These are phyloP conservation scores for Trifolium repens DNA, from an alignment of 306 rosid species.

Conservation along the genomic window DNA sequence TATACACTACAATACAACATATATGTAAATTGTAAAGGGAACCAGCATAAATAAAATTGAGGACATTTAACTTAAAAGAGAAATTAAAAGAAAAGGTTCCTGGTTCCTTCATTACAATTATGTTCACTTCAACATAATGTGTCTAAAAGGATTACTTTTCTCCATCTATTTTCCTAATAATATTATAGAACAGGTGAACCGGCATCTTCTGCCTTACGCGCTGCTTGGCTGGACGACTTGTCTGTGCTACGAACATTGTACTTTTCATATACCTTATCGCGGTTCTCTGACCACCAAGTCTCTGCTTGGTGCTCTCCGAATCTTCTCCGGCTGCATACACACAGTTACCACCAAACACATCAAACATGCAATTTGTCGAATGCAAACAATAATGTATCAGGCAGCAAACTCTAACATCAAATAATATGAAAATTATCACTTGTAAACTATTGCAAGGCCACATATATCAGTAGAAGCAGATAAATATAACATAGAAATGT, in stretches of 20 bases:
- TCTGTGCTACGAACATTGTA: slow-evolving; percentile 82
- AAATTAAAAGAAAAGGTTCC: slow-evolving; percentile 36
- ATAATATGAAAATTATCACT: background rate
- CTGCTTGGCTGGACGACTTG: slow-evolving; percentile 65
- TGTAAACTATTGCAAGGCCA: background rate
- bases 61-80: slow-evolving; percentile 41
- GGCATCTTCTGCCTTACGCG: slow-evolving; percentile 61
- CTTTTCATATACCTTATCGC: slow-evolving; percentile 81
- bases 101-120: slow-evolving; percentile 49
- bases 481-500: slow-evolving; percentile 16
- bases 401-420: background rate
- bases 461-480: slow-evolving; percentile 17
- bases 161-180: slow-evolving; percentile 52
- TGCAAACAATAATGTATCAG: background rate
- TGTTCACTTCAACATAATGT: slow-evolving; percentile 59
- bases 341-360: slow-evolving; percentile 36
- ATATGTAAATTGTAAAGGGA: slow-evolving; percentile 61
- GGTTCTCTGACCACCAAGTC: slow-evolving; percentile 98
- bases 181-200: slow-evolving; percentile 65
- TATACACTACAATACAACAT: slow-evolving; percentile 85
- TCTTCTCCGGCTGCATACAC: slow-evolving; percentile 85
- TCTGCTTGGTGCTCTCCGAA: slow-evolving; percentile 99
- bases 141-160: slow-evolving; percentile 50
- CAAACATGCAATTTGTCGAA: background rate
- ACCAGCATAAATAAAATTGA: slow-evolving; percentile 62